Percentiles rank a stretch among this genome's conserved stretches.
Conservation (phyloP, 257 asterid genomes). For the Salvia splendens region DNA sequence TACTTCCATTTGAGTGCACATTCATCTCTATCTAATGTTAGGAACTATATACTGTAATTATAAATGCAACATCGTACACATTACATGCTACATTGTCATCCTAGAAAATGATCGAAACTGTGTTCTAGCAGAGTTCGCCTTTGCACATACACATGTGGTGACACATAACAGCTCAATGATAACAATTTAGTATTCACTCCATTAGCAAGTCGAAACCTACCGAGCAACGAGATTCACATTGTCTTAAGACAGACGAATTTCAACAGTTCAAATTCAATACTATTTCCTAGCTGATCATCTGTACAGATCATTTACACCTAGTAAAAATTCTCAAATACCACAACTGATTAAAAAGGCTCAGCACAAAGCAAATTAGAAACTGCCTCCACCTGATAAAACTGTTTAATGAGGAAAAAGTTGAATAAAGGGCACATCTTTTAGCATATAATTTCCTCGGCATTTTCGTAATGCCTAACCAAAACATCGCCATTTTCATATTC, state of each 20-base stretch:
- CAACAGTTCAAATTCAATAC: not conserved
- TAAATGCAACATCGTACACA: too few relatives aligned
- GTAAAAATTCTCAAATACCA: conserved; percentile 8
- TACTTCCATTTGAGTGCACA: too few relatives aligned
- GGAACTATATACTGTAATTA: too few relatives aligned
- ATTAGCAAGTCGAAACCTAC: too few relatives aligned
- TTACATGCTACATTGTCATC: not conserved
- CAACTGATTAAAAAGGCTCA: conserved; percentile 9
- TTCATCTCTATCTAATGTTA: too few relatives aligned
- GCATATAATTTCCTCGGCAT: not conserved
- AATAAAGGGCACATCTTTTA: not conserved
- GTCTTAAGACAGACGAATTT: not conserved
- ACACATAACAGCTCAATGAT: not conserved
- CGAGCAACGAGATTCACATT: not conserved
- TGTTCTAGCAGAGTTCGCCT: conserved; percentile 3
- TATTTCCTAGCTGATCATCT: conserved; percentile 11
- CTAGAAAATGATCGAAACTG: not conserved
- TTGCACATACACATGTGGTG: too few relatives aligned
- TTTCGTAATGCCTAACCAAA: not conserved
- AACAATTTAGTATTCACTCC: not conserved
- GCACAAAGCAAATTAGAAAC: not conserved
- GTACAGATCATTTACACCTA: not conserved
- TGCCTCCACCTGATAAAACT: not conserved
- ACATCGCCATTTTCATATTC: conserved; percentile 12
- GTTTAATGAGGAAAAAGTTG: too few relatives aligned